These are phyloP conservation scores for Pulchroboletus neoregius DNA, from an alignment of 1,284 basidiomycete genomes.

Conservation along the genomic window DNA sequence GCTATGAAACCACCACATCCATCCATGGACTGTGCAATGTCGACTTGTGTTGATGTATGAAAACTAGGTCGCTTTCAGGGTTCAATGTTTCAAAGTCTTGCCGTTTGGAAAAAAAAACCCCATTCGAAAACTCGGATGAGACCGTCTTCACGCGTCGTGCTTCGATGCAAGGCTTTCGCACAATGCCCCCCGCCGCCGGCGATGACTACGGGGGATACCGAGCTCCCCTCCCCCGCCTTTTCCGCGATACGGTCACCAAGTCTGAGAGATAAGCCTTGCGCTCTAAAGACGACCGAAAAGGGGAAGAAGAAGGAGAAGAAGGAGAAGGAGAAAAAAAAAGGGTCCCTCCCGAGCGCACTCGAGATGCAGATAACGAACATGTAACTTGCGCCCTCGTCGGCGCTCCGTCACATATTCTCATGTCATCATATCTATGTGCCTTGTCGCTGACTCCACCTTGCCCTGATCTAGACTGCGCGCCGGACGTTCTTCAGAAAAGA, in stretches of 20 bases:
- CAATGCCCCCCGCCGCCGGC: not conserved
- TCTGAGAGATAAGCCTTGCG: not conserved
- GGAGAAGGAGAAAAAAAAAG: not conserved
- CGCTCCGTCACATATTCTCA: constrained; percentile 2
- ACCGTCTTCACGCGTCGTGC: too few relatives aligned
- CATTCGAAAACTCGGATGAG: not conserved
- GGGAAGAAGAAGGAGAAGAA: not conserved
- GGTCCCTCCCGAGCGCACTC: not conserved
- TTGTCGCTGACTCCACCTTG: constrained; percentile 9
- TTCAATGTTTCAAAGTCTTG: not conserved
- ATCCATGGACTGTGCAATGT: too few relatives aligned
- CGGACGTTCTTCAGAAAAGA: too few relatives aligned
- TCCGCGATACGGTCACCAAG: not conserved
- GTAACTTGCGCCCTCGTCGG: constrained; percentile 9
- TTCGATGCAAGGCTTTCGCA: not conserved
- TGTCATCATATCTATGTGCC: not conserved
- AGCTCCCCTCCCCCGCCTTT: not conserved
- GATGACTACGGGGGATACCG: too few relatives aligned
- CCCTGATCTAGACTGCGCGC: constrained; percentile 3
- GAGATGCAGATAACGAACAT: constrained; percentile 1
- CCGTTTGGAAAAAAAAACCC: not conserved
- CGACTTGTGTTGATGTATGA: too few relatives aligned
- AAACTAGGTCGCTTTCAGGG: too few relatives aligned
- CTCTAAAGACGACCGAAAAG: constrained; percentile 1
- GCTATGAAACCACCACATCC: too few relatives aligned